Evolutionary conservation across 2,329 filamentous ascomycete genomes (phyloP), one percentile per base, ranked within the genome.

Genomic region (Clarireedia hainanense): DNA sequence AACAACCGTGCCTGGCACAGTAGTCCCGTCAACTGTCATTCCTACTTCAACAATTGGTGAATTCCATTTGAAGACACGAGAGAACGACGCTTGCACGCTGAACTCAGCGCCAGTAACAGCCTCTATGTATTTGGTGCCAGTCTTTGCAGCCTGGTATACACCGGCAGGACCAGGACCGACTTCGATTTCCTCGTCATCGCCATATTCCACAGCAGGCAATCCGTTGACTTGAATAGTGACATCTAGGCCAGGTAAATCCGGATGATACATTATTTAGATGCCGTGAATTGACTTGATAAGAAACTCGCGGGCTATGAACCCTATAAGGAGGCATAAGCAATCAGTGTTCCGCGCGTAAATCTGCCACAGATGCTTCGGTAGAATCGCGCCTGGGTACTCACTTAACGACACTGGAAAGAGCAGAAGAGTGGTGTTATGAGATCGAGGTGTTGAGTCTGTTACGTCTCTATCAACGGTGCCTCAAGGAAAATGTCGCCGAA

Each of bases 131-230:
- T 47, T 56, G 7, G 53, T 51, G 15, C 51, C 50, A 20, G 45
- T 57, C 20, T 36, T 52, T 15, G 20, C 24, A 27, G 50, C 50
- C 39, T 57, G 42, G 15, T 45, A 4, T 17, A n/a, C 26, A 9
- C 27, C 57, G 5, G 20, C 37, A 6, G 7, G 42, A 46, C 49
- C 47, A 15, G 55, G 43, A n/a, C n/a, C 37, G 20, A 47, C 26
- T 4, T 56, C 53, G 23, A 45, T 27, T 23, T 55, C 57, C 10
- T 53, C 50, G 37, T 58, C 45, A 14, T 50, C 57, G 36, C 49
- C 20, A 7, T 50, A 55, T 24, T 55, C 52, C 9, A 23, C 24
- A 17, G n/a, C n/a, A 15, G 37, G 4, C 14, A 3, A 27, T 17
- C 34, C 36, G 5, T 42, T n/a, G 5, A 50, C 7, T 17, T 26